A percentile compares a stretch with the other conserved stretches of the same genome.
Conservation (phyloP, 2,329 filamentous ascomycete species). For the Hortaea werneckii region DNA sequence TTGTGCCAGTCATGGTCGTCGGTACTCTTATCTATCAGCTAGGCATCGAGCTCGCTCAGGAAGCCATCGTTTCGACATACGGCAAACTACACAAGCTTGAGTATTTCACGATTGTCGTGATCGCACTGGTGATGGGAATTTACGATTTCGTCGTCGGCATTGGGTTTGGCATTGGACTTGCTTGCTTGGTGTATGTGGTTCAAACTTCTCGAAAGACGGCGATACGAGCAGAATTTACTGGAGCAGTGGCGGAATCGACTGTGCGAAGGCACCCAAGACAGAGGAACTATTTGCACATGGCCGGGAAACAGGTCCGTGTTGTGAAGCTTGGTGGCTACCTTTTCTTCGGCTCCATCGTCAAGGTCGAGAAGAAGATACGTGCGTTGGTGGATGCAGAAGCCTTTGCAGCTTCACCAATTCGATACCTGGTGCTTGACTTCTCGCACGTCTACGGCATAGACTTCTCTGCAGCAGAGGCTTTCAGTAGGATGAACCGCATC, state of each 20-base stretch:
- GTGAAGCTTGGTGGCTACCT: constrained; percentile 64
- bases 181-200: constrained; percentile 82
- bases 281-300: constrained; percentile 72
- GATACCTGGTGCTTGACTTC: constrained; percentile 82
- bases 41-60: constrained; percentile 80
- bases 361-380: constrained; percentile 81
- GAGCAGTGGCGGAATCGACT: constrained; percentile 80
- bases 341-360: constrained; percentile 65
- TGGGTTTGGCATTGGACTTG: constrained; percentile 79
- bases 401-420: constrained; percentile 69
- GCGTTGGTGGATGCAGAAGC: constrained; percentile 71
- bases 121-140: constrained; percentile 90
- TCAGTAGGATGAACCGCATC: constrained; percentile 82
- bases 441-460: constrained; percentile 85
- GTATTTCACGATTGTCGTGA: constrained; percentile 78
- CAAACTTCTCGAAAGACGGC: constrained; percentile 86
- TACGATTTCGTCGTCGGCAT: constrained; percentile 97
- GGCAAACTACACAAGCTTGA: constrained; percentile 80
- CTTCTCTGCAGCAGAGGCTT: constrained; percentile 92
- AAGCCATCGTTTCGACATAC: constrained; percentile 80
- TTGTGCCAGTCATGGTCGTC: constrained; percentile 93
- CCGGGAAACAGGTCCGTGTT: constrained; percentile 78
- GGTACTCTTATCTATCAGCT: constrained; percentile 90
- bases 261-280: constrained; percentile 86
- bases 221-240: constrained; percentile 81